Evolutionary conservation across 306 rosid genomes (phyloP).

Genomic region (Benincasa hispida): DNA sequence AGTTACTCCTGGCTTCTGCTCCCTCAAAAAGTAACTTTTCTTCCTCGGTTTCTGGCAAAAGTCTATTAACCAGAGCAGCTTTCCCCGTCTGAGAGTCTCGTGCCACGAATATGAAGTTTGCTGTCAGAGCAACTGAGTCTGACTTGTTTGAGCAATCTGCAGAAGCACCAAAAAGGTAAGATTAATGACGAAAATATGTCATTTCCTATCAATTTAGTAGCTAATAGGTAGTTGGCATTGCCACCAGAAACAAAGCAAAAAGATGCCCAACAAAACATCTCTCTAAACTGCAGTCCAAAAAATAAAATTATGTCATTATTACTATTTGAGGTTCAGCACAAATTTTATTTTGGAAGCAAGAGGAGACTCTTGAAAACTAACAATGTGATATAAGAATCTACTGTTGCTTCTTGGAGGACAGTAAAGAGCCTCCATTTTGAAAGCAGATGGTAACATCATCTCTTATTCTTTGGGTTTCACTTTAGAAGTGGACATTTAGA

Average conservation of each 20-base stretch:
- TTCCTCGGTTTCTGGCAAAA: slow-evolving; percentile 55
- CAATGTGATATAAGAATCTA: neutral
- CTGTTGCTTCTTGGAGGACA: neutral
- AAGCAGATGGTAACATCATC: neutral
- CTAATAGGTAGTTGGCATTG: neutral
- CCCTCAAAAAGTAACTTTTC: slow-evolving; percentile 57
- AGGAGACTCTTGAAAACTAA: neutral
- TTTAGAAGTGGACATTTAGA: neutral
- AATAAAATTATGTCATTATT: neutral
- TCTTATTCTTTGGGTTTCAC: neutral
- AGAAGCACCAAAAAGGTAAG: slow-evolving; percentile 1
- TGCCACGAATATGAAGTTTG: slow-evolving; percentile 94
- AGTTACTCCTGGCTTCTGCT: slow-evolving; percentile 62
- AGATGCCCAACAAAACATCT: neutral
- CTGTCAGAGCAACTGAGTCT: slow-evolving; percentile 53
- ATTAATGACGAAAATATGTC: neutral
- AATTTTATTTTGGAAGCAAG: neutral
- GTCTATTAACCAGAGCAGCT: slow-evolving; percentile 81
- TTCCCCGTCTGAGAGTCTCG: slow-evolving; percentile 82
- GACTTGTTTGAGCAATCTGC: slow-evolving; percentile 30
- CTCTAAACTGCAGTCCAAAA: neutral
- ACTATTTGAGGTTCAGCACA: neutral
- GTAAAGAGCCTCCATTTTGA: neutral
- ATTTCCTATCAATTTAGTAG: neutral
- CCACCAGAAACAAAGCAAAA: neutral